Base-by-base conservation (phyloP, 768 basidiomycete genomes). In the Kwoniella dendrophila region DNA sequence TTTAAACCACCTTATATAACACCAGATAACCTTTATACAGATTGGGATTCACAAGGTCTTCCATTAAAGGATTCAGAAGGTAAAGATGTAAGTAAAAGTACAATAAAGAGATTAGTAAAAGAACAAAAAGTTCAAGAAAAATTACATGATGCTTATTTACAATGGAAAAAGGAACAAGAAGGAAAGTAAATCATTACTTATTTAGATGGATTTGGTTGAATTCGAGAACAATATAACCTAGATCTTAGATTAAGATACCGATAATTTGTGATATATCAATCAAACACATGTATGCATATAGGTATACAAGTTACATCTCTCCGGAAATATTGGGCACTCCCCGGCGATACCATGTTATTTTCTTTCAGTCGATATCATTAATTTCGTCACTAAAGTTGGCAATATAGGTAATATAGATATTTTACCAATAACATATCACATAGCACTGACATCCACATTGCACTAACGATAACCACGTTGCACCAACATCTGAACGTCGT, bases 21-120 rank as follows among this genome's bases (percentile, higher is more conserved):
- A 2, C 44, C 47, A 22, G 85, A 88, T 71, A 88, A 87, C 16
- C 81, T 79, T n/a, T 98, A 90, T 73, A 81, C 85, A 6, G 87
- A 85, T 53, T 99, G 92, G 90, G 85, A 93, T 78, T 90, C 87
- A 50, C 79, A 83, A 40, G 96, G 96, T 0, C 59, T 97, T 41
- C 96, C 96, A 24, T 82, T 87, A 12, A 88, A 88, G n/a, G 91
- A 94, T 72, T 84, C 83, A 0, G 85, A 89, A 50, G 94, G 93
- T 5, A 86, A 87, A 65, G 92, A 92, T 68, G 78, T 98, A 29
- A 88, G 87, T 74, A 96, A 95, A 82, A 89, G 83, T 64, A 82
- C 84, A 59, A 79, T 74, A 44, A 99, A 97, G 84, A 92, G 87
- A 73, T 77, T 86, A 24, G 80, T 81, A 76, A 97, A 96, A 79